Conservation (phyloP, 108 stramenopile genomes). For the Skeletonema potamos region DNA sequence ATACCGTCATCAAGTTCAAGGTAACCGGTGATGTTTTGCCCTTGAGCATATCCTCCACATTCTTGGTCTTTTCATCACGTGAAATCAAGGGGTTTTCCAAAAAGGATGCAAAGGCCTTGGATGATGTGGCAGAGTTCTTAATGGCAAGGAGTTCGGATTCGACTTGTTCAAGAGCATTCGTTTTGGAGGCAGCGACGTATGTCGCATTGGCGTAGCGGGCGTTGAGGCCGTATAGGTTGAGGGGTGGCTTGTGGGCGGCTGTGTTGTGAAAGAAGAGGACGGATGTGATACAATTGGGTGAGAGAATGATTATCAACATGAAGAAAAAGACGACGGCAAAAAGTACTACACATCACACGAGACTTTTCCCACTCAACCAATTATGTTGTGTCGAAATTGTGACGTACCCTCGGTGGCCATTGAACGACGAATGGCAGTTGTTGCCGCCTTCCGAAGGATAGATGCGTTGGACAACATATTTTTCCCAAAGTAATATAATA, state of each 20-base stretch:
- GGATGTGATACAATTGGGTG: not conserved
- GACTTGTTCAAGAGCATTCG: constrained; percentile 74
- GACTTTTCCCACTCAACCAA: no score
- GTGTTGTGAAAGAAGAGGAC: not conserved
- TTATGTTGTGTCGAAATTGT: no score
- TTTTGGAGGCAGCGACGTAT: constrained; percentile 91
- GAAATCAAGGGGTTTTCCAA: constrained; percentile 90
- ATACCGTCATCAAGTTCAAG: constrained; percentile 86
- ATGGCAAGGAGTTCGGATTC: constrained; percentile 87
- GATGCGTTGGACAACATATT: constrained; percentile 18
- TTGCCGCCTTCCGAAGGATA: constrained; percentile 9
- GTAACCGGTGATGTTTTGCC: constrained; percentile 74
- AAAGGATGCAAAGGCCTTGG: constrained; percentile 66
- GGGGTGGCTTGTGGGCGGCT: constrained; percentile 76
- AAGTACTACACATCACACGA: no score
- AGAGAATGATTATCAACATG: not conserved
- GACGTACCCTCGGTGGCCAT: constrained; percentile 12
- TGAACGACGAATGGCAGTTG: constrained; percentile 2
- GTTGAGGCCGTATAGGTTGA: constrained; percentile 88
- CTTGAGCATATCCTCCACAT: constrained; percentile 59
- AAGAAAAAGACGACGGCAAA: not conserved
- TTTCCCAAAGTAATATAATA: no score
- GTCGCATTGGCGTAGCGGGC: constrained; percentile 97
- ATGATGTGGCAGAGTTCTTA: constrained; percentile 55
- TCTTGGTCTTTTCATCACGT: constrained; percentile 73